Base-by-base conservation (phyloP, 768 basidiomycete species). In the Tylopilus balloui region DNA sequence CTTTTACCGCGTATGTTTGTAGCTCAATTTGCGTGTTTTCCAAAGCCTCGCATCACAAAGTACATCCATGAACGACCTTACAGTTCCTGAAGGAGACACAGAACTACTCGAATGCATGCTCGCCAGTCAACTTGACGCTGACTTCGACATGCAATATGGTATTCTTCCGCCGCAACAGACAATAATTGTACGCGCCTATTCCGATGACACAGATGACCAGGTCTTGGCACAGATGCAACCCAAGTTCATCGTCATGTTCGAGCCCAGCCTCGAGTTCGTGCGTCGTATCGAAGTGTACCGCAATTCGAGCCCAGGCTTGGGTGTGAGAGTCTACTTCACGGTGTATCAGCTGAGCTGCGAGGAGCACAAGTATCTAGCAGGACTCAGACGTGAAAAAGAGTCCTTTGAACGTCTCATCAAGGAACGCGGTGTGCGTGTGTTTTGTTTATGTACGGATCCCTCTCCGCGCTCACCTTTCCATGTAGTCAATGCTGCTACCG, bases 181-280 rank as follows among this genome's bases (percentile, higher is more conserved):
- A 0, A 82, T 98, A 19, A 66, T 98, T 35, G 79, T 99, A 25
- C 80, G 94, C 3, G 79, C 89, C 1, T 99, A 92, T 61, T 84
- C 88, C 0, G 93, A 93, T 39, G 96, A 98, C 62, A 81, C 87
- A 3, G 96, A 99, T 57, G 96, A 99, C 64, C 78, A 83, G 34
- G 71, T 97, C 42, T 73, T 99, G 27, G 78, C 81, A 35, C 95
- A 99, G 64, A 74, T 98, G 8, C 76, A 86, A 51, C 96, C 96
- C 2, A 81, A 85, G 53, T 98, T 93, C 62, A 85, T 99, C 45
- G 82, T 98, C 40, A 91, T 98, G 87, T 92, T 87, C 55, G 96
- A 99, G 61, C 93, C 95, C 3, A 88, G 84, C 58, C 85, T 92
- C 63, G 88, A 95, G 45, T 99, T 97, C 58, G 80, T 97, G 31